Base-by-base conservation (phyloP, 2,329 filamentous ascomycete genomes). In the Alternaria brassicicola region DNA sequence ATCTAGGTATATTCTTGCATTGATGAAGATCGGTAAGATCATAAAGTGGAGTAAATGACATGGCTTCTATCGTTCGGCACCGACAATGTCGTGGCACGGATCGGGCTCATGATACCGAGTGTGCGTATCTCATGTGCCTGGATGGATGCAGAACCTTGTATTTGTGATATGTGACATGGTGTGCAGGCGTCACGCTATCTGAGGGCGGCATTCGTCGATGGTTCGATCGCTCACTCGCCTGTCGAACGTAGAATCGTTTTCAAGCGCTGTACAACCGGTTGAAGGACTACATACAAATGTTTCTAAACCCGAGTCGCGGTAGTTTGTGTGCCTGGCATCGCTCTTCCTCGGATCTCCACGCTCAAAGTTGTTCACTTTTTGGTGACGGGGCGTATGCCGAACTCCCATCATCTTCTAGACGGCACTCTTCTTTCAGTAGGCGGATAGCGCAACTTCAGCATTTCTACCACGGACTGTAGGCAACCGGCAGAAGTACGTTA, bases 51-150 rank as follows among this genome's bases (percentile, higher is more conserved):
- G 30, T 45, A 59, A 54, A 59, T 55, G 38, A 45, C 15, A 30
- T 46, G 25, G 23, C 23, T 36, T 33, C 31, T 59, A 50, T 50
- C 49, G 42, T 28, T 55, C 38, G 45, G 45, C 50, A 28, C 38
- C 25, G 21, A 33, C 50, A 28, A 25, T 35, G 19, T 54, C 15
- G 28, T 31, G 31, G 39, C 12, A 38, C 52, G 51, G 43, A 15
- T 55, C 56, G 45, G 56, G 26, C n/a, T n/a, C 38, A 54, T 55
- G 28, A 26, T 33, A 10, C 43, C 51, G 51, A 55, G 30, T 39
- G n/a, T 38, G 41, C 41, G 39, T 46, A 41, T 30, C 51, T 23
- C 19, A 43, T 36, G n/a, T 36, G 25, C 30, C 47, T 17, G 31
- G 47, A 17, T 17, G 21, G 31, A 49, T 38, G 47, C 33, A 38